Conservation (phyloP, 2,329 filamentous ascomycete species). For the Lecanosticta acicola region DNA sequence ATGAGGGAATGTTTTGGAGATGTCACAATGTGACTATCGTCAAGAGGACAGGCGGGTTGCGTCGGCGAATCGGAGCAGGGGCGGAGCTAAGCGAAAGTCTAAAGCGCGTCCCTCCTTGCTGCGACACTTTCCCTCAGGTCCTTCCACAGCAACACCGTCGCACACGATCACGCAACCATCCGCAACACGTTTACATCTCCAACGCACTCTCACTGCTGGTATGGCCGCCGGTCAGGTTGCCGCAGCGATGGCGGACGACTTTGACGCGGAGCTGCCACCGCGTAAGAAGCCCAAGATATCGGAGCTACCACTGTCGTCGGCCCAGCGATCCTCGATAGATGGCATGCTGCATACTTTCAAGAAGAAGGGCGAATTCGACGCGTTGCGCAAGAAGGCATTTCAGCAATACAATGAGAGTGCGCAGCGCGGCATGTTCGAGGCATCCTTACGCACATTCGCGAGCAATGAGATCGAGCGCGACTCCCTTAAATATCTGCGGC, state of each 20-base stretch:
- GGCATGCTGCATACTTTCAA: slow-evolving; percentile 74
- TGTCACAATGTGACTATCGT: background rate
- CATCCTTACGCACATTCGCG: slow-evolving; percentile 48
- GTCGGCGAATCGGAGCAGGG: background rate
- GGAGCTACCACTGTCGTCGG: slow-evolving; percentile 66
- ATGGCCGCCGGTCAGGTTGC: slow-evolving; percentile 26
- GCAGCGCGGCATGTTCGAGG: slow-evolving; percentile 43
- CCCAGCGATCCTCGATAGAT: slow-evolving; percentile 69
- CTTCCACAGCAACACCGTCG: background rate
- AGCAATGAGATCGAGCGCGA: slow-evolving; percentile 71
- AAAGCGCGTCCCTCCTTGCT: slow-evolving; percentile 6
- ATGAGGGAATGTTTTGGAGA: background rate
- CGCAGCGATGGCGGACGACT: slow-evolving; percentile 18
- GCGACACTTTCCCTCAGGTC: background rate
- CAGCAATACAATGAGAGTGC: slow-evolving; percentile 56
- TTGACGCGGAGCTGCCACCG: slow-evolving; percentile 29
- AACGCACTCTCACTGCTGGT: background rate
- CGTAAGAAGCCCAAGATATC: slow-evolving; percentile 64
- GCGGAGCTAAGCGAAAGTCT: background rate
- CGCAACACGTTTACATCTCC: background rate
- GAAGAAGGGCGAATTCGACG: slow-evolving; percentile 79
- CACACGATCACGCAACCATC: slow-evolving; percentile 1
- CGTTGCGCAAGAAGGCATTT: slow-evolving; percentile 70
- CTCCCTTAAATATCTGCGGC: slow-evolving; percentile 59
- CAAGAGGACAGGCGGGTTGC: background rate